These are phyloP conservation scores for Cladosporium austrohemisphaericum DNA, from an alignment of 2,329 filamentous ascomycete species.

Conservation along the genomic window DNA sequence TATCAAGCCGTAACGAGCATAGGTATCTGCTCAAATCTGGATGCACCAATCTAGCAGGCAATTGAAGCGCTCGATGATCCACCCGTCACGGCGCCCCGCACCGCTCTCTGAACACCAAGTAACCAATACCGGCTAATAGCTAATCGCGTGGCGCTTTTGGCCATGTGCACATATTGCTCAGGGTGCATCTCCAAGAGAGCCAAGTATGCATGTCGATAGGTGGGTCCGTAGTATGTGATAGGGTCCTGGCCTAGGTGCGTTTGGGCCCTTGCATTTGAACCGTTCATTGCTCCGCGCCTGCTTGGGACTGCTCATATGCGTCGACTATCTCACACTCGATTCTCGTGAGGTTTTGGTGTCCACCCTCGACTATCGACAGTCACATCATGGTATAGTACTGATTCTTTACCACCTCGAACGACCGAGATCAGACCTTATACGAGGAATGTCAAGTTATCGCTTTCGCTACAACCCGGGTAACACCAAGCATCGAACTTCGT, in stretches of 20 bases:
- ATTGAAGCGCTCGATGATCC: constrained; percentile 2
- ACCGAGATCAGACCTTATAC: background rate
- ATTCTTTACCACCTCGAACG: background rate
- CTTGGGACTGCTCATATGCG: constrained; percentile 13
- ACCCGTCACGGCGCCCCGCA: constrained; percentile 1
- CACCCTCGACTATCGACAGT: background rate
- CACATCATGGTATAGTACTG: background rate
- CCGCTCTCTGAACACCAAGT: background rate
- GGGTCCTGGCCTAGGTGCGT: constrained; percentile 10
- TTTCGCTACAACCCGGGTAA: background rate
- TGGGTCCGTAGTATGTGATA: constrained; percentile 14
- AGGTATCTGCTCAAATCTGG: constrained; percentile 2
- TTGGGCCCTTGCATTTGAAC: constrained; percentile 15
- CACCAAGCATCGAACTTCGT: constrained; percentile 1
- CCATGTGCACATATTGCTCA: constrained; percentile 12
- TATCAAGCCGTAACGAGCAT: background rate
- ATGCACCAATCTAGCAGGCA: constrained; percentile 8
- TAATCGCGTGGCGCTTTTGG: constrained; percentile 8
- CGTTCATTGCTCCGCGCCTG: constrained; percentile 13
- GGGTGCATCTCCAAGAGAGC: constrained; percentile 12
- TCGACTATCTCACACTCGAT: constrained; percentile 5
- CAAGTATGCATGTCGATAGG: constrained; percentile 7
- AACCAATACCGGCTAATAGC: constrained; percentile 8
- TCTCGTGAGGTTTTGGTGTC: constrained; percentile 2
- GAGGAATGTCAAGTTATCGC: constrained; percentile 3